Evolutionary conservation across 371 early-diverging fungal genomes (phyloP), one percentile per base, ranked within the genome.

Genomic region (Entomophthora muscae): DNA sequence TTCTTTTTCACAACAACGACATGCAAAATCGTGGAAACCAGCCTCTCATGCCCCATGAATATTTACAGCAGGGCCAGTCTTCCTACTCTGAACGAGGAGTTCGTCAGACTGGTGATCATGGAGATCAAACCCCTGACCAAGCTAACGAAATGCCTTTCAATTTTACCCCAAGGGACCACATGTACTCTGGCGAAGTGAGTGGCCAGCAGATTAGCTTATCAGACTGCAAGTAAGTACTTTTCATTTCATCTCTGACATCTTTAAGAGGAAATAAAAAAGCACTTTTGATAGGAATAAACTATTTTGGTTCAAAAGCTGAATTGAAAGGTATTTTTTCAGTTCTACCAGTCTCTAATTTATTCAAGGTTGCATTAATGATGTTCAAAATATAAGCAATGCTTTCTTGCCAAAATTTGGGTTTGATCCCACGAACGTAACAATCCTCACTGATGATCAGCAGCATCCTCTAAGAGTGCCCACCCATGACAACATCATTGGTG

Each of bases 211-310:
- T 65, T 10, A 23, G 26, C 22, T 12, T 53, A 2, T 65, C 65
- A 10, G 60, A 65, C 53, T 65, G 65, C 29, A 32, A 42, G 64
- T 64, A 57, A 56, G 51, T 32, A 24, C 7, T 27, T 42, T 22
- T 52, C 21, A 52, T 23, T 57, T 3, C 1, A 22, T 1, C 33
- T 12, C 32, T n/a, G 26, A 27, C 10, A 57, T 57, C 3, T 59
- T 23, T 2, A n/a, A 60, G 64, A 3, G 66, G 84, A 32, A 73
- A 82, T 63, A 89, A 86, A 70, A 81, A 83, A 62, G 95, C 93
- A 1, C 72, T 95, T 59, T 72, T 95, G 54, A 83, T 95, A 53
- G 95, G 95, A 42, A 91, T 93, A 71, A 95, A 95, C 69, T 95
- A 95, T 69, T 75, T 76, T 51, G 83, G 83, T 29, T 64, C 64